Base-by-base conservation (phyloP, 805 yeast species). In the Saturnispora quitensis region DNA sequence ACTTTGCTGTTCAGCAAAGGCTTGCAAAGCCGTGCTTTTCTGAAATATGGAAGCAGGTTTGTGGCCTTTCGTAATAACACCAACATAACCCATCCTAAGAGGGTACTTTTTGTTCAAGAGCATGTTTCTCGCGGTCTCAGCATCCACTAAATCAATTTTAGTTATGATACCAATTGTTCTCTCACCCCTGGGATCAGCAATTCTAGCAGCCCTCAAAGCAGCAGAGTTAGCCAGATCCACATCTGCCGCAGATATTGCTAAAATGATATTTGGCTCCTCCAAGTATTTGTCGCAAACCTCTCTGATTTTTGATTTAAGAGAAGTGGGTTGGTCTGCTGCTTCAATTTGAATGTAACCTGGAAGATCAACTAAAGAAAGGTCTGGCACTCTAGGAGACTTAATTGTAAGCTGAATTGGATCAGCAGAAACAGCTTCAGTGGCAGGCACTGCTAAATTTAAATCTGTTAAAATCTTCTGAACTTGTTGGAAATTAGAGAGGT, bases 301-400 rank as follows among this genome's bases (percentile, higher is more conserved):
- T 53, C 87, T 73, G 59, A 93, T 93, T 63, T 82, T 86, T 31
- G 76, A 75, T 62, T 91, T 91, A 54, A 93, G 75, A 53, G 83
- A 87, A 4, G 75, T 68, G 0, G 99, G 99, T 68, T 93, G 99
- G 66, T 91, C 98, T 2, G 95, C 90, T 2, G 98, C 95, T 64
- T 93, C 96, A 5, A 93, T 81, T 67, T 93, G 99, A 57, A 93
- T 95, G 65, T 93, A 93, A 8, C 99, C 99, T 0, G 99, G 99
- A 54, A 93, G 73, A 72, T 93, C 99, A 18, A 95, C 96, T 57
- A 93, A 71, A 0, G 97, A 88, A 50, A 93, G 73, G 69, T 95
- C 99, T 0, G 99, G 95, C 6, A 91, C 95, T 52, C 69, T 70
- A 4, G 98, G 95, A 1, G 98, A 91, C 68, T 82, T 84, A 43